Evolutionary conservation across 495 filamentous ascomycete genomes (phyloP), one percentile per base, ranked within the genome.

Genomic region (Aspergillus olivimuriae): DNA sequence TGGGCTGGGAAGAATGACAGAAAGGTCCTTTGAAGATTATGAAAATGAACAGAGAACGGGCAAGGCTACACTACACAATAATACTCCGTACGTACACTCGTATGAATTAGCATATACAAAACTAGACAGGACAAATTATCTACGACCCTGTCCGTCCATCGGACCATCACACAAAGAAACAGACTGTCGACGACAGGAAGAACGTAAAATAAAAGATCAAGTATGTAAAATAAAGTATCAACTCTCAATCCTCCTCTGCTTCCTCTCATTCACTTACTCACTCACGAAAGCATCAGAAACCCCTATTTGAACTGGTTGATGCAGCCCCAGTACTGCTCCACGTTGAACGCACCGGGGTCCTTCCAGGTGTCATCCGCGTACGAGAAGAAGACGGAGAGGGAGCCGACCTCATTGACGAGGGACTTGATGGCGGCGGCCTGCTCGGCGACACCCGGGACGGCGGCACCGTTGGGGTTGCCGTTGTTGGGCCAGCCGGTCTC

Each of bases 401-500:
- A 60, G 31, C 77, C 77, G 44, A 79, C 80, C 19, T 63, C 53
- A 45, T 67, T 54, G 47, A 70, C 52, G 51, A 95, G 88, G 21
- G 70, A 67, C 44, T 70, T 52, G 59, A 96, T 74, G 49, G 91
- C 91, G n/a, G 55, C 56, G 44, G 60, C 57, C 76, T 97, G 91
- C 68, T 92, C 65, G 11, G 49, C 8, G 1, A 30, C n/a, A 42
- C 84, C 80, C 35, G 89, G 78, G 50, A 84, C 66, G 23, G 89
- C 89, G 11, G 48, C 62, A 45, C 88, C 88, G 62, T 89, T 89
- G 59, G 76, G 48, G 12, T 61, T 44, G 57, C 91, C 89, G 11
- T 55, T 47, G 33, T 64, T 83, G 52, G 91, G 91, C 91, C 91
- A 97, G 56, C 91, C 91, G 26, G 84, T 86, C 80, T 97, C 91